These are phyloP conservation scores for Termitomyces bulborhizus DNA, from an alignment of 768 basidiomycete species.

Conservation along the genomic window DNA sequence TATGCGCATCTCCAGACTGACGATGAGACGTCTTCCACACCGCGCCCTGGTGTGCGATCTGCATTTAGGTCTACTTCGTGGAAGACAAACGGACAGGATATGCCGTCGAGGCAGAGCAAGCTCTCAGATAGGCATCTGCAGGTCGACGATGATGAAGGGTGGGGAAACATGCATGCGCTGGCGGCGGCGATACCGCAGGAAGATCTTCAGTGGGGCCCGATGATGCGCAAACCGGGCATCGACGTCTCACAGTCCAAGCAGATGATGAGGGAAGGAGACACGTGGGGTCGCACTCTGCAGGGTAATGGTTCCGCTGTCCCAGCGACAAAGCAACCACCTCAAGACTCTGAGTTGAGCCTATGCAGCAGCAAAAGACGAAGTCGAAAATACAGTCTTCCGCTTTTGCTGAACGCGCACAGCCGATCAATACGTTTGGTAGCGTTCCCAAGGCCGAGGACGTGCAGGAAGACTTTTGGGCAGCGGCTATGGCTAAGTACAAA, in stretches of 20 bases:
- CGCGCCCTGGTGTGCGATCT: slow-evolving; percentile 9
- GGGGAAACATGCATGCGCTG: not conserved
- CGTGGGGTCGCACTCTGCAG: not conserved
- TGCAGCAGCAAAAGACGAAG: slow-evolving; percentile 2
- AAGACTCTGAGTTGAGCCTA: not conserved
- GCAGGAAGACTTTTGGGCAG: slow-evolving; percentile 1
- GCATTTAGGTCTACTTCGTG: not conserved
- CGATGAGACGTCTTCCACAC: slow-evolving; percentile 15
- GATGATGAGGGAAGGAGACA: not conserved
- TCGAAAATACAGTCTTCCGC: not conserved
- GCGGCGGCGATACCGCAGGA: not conserved
- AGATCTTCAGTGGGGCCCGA: slow-evolving; percentile 4
- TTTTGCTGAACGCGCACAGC: not conserved
- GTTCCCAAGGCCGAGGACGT: not conserved
- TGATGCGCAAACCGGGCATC: not conserved
- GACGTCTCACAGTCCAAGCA: not conserved
- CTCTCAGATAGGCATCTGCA: not conserved
- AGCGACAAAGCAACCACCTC: not conserved
- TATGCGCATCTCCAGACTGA: slow-evolving; percentile 1
- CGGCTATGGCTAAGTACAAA: not conserved
- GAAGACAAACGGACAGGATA: slow-evolving; percentile 1
- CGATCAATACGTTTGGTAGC: not conserved
- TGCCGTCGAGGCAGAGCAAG: not conserved
- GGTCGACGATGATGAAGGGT: slow-evolving; percentile 1
- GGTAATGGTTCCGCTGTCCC: not conserved